Conservation (phyloP, 768 basidiomycete species). For the Hirschioporus abietinus region DNA sequence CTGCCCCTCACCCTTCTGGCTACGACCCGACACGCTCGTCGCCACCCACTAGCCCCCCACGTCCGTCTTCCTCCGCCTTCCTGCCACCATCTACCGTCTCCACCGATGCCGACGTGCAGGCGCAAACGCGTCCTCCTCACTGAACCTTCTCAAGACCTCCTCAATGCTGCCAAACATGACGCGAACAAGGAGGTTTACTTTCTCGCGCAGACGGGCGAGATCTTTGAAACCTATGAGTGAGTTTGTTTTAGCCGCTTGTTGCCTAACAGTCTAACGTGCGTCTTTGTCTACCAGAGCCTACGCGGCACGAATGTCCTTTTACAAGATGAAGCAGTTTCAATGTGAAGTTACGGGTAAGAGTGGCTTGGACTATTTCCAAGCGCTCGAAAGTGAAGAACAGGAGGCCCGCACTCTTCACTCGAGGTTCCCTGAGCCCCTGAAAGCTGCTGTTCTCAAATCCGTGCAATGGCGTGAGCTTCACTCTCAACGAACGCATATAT, state of each 20-base stretch:
- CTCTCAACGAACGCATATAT: conserved; percentile 16
- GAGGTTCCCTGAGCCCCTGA: conserved; percentile 89
- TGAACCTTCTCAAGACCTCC: conserved; percentile 67
- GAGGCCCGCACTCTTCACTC: conserved; percentile 88
- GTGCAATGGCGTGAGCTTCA: conserved; percentile 92
- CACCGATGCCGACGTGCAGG: conserved; percentile 78
- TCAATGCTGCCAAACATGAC: conserved; percentile 58
- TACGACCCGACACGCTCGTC: background rate
- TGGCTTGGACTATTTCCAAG: conserved; percentile 90
- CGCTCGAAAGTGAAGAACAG: conserved; percentile 83
- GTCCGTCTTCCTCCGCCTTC: conserved; percentile 3
- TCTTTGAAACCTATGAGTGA: conserved; percentile 95
- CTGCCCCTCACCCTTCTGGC: conserved; percentile 11
- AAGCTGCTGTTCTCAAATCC: conserved; percentile 82
- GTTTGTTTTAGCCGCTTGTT: conserved; percentile 30
- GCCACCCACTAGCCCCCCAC: conserved; percentile 5
- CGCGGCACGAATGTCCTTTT: conserved; percentile 90
- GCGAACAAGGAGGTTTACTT: conserved; percentile 80
- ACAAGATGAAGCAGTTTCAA: conserved; percentile 89
- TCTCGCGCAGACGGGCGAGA: conserved; percentile 92
- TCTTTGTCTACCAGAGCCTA: conserved; percentile 49
- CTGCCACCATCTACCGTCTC: conserved; percentile 5
- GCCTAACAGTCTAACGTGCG: conserved; percentile 28
- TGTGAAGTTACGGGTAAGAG: conserved; percentile 97
- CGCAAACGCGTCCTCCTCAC: conserved; percentile 88